phyloP scores from a whole-genome alignment of 371 early-diverging fungal species.

The Capniomyces stellatus region DNA sequence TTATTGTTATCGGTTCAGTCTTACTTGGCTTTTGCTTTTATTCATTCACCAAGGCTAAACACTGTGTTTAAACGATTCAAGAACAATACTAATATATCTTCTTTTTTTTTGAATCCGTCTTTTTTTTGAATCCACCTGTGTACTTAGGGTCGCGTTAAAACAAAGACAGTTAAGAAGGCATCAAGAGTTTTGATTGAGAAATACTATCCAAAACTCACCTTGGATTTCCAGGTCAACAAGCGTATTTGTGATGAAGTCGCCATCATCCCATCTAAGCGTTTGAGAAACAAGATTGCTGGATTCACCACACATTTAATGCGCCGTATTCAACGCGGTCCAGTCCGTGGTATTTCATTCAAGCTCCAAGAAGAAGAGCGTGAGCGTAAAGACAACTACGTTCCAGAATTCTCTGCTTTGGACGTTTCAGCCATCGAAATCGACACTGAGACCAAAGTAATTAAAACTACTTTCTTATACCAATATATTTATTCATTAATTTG shows the following conservation, averaged over 20 bases:
- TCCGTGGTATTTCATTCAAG: conserved; percentile 99
- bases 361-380: conserved; percentile 99
- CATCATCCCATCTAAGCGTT: conserved; percentile 96
- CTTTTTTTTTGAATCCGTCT: too few species aligned
- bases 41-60: too few species aligned
- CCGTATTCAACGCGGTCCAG: conserved; percentile 97
- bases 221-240: conserved; percentile 99
- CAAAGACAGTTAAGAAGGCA: conserved; percentile 99
- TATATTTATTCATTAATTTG: too few species aligned
- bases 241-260: conserved; percentile 96
- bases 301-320: conserved; percentile 99
- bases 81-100: too few species aligned
- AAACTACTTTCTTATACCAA: conserved; percentile 2
- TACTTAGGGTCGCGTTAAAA: conserved; percentile 74
- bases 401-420: conserved; percentile 96
- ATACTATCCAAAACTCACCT: conserved; percentile 98
- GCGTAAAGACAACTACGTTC: conserved; percentile 99
- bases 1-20: too few species aligned
- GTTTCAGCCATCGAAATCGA: conserved; percentile 89
- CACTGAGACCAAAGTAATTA: conserved; percentile 47
- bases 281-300: conserved; percentile 99
- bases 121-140: too few species aligned
- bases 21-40: too few species aligned
- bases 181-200: conserved; percentile 99
- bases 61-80: too few species aligned